These are phyloP conservation scores for Vaccinium vitisidaea DNA, from an alignment of 148 eudicot genomes.

Conservation along the genomic window DNA sequence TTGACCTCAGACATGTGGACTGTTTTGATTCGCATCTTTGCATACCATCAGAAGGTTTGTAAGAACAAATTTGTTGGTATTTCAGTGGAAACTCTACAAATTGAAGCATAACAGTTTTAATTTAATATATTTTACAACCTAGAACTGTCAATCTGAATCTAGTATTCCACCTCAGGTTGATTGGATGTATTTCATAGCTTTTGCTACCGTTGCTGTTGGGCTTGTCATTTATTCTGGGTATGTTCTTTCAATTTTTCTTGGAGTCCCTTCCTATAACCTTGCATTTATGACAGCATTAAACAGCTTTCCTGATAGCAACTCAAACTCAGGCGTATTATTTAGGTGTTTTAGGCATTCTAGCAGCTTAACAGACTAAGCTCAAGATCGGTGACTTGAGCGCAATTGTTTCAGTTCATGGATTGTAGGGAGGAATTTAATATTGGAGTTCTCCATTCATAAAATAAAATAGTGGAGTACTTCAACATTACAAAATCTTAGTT, in stretches of 20 bases:
- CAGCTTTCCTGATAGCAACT: neutral
- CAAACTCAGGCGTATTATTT: neutral
- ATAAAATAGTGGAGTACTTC: neutral
- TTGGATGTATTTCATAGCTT: constrained; percentile 83
- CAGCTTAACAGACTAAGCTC: neutral
- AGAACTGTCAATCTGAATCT: constrained; percentile 14
- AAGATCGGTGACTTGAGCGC: neutral
- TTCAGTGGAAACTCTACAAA: neutral
- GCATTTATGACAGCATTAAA: neutral
- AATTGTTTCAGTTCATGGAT: neutral
- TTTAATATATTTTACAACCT: neutral
- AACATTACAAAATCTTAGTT: neutral
- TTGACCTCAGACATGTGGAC: constrained; percentile 96
- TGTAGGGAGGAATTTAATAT: neutral
- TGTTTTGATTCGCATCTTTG: constrained; percentile 76
- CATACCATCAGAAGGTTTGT: constrained; percentile 72
- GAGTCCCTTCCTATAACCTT: neutral
- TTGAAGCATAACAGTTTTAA: neutral
- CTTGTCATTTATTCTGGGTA: constrained; percentile 80
- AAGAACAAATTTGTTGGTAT: neutral
- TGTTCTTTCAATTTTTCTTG: constrained; percentile 13
- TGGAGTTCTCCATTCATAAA: neutral
- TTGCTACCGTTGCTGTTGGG: constrained; percentile 65
- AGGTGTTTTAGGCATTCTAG: constrained; percentile 2
- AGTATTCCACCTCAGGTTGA: constrained; percentile 61